Evolutionary conservation across 2,329 filamentous ascomycete species (phyloP).

Genomic region (Epichloe baconii): DNA sequence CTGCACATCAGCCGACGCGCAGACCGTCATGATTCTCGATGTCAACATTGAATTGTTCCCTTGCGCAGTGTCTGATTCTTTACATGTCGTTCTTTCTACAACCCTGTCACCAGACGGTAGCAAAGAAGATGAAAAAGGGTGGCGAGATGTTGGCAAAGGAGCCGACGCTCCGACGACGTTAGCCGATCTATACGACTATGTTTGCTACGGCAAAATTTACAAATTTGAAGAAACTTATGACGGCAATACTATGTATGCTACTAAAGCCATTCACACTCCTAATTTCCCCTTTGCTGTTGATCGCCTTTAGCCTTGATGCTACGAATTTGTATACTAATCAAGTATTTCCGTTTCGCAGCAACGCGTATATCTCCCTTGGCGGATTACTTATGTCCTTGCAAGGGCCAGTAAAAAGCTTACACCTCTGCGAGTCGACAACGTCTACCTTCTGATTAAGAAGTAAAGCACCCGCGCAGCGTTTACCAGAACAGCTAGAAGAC

Average conservation of each 20-base stretch:
- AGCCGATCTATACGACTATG: constrained; percentile 76
- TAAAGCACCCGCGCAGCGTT: neutral
- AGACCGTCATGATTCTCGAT: constrained; percentile 72
- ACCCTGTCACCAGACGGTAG: constrained; percentile 77
- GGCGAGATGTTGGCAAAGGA: constrained; percentile 57
- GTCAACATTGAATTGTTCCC: constrained; percentile 91
- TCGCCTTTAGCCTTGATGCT: neutral
- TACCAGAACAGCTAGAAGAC: neutral
- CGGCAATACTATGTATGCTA: constrained; percentile 63
- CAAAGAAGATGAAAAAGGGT: constrained; percentile 64
- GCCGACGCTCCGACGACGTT: constrained; percentile 44
- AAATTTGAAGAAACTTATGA: constrained; percentile 70
- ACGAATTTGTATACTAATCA: neutral
- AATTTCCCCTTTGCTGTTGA: neutral
- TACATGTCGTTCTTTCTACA: constrained; percentile 73
- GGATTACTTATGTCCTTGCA: constrained; percentile 82
- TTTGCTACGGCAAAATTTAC: constrained; percentile 81
- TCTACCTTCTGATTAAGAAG: constrained; percentile 90
- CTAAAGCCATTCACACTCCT: neutral
- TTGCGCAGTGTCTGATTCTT: constrained; percentile 55
- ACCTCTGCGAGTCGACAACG: constrained; percentile 79
- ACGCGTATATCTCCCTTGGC: constrained; percentile 88
- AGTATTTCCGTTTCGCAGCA: constrained; percentile 37
- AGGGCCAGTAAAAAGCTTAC: constrained; percentile 94
- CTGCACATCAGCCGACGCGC: constrained; percentile 61